phyloP scores from a whole-genome alignment of 2,329 filamentous ascomycete genomes.

The Penicillium thymicola region DNA sequence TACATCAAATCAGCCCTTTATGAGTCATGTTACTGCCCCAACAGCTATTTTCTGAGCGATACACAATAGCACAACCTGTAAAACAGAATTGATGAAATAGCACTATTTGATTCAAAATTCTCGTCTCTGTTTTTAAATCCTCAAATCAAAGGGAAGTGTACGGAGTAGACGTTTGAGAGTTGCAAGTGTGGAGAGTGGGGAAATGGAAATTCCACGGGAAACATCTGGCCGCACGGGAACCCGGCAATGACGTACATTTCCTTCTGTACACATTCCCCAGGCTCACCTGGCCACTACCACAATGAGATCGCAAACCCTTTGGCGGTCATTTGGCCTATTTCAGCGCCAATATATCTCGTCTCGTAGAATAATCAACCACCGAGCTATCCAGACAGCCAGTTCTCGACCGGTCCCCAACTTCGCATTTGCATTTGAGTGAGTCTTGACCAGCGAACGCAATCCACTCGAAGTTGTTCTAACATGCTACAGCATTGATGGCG shows the following conservation, averaged over 20 bases:
- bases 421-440: constrained; percentile 48
- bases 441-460: constrained; percentile 8
- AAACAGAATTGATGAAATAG: background rate
- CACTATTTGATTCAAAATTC: background rate
- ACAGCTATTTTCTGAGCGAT: background rate
- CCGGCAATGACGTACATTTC: constrained; percentile 6
- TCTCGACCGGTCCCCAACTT: constrained; percentile 37
- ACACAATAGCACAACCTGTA: background rate
- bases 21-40: background rate
- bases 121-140: background rate
- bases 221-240: background rate
- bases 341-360: constrained; percentile 24
- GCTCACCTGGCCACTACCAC: background rate
- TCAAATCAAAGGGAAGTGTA: background rate
- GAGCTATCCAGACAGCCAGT: constrained; percentile 30
- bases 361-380: constrained; percentile 16
- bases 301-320: constrained; percentile 28
- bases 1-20: background rate
- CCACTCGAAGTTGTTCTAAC: constrained; percentile 15
- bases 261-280: constrained; percentile 4
- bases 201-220: background rate
- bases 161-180: background rate
- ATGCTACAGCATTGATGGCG: constrained; percentile 73
- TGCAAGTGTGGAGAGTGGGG: background rate
- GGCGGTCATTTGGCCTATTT: constrained; percentile 27